These are phyloP conservation scores for Dactylellina drechsleri DNA, from an alignment of 2,329 filamentous ascomycete genomes.

Conservation along the genomic window DNA sequence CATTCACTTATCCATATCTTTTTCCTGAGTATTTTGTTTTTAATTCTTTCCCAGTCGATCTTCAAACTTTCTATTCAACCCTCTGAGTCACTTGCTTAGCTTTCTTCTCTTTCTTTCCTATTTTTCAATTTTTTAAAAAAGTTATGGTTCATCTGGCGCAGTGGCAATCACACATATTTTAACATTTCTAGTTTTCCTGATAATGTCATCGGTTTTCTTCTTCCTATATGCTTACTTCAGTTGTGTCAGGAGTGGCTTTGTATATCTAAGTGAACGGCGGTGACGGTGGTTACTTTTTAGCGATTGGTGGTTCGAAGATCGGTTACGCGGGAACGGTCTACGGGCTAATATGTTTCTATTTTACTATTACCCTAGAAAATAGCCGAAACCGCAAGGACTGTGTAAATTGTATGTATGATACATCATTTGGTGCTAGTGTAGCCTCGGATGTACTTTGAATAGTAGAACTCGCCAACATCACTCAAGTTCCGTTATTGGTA, in stretches of 20 bases:
- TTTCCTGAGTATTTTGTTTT: too few relatives aligned
- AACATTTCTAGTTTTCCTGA: neutral
- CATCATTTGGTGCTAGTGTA: too few relatives aligned
- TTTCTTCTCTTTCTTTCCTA: neutral
- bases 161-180: slow-evolving; percentile 20
- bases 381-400: too few relatives aligned
- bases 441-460: too few relatives aligned
- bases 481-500: too few relatives aligned
- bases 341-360: too few relatives aligned
- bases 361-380: too few relatives aligned
- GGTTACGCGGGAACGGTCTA: too few relatives aligned
- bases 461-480: too few relatives aligned
- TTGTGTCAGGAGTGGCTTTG: neutral
- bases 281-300: neutral
- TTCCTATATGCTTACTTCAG: neutral
- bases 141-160: slow-evolving; percentile 35
- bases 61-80: neutral
- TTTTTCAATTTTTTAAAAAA: slow-evolving; percentile 14
- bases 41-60: neutral
- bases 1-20: neutral
- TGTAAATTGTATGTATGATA: too few relatives aligned
- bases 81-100: neutral
- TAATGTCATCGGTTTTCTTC: neutral
- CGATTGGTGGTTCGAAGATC: too few relatives aligned
- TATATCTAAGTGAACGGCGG: neutral